phyloP scores from a whole-genome alignment of 345 rosid species.

The Salix purpurea region DNA sequence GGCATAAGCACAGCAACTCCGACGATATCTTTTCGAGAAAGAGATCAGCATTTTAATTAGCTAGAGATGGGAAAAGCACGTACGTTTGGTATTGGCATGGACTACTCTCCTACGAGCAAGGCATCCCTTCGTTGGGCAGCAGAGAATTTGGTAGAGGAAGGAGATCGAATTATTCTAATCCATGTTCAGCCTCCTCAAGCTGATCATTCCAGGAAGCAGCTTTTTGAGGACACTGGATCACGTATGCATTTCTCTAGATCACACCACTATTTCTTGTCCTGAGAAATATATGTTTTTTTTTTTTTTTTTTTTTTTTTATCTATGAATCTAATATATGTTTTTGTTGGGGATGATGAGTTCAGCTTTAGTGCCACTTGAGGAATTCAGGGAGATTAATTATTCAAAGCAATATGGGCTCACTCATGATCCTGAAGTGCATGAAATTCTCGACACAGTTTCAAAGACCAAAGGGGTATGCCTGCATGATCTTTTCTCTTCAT shows the following conservation, averaged over 20 bases:
- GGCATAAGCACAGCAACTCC: neutral
- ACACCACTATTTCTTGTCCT: neutral
- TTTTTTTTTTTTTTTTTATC: neutral
- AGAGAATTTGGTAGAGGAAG: conserved; percentile 26
- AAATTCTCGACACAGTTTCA: conserved; percentile 35
- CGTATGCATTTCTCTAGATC: conserved; percentile 18
- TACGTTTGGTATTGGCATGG: conserved; percentile 42
- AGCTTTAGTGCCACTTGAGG: conserved; percentile 48
- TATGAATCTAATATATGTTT: neutral
- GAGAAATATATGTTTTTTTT: too few relatives aligned
- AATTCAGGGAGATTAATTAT: conserved; percentile 40
- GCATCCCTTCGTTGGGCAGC: conserved; percentile 47
- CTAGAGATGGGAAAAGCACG: conserved; percentile 28
- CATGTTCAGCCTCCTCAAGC: conserved; percentile 47
- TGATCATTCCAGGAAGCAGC: conserved; percentile 46
- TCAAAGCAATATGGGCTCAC: conserved; percentile 46
- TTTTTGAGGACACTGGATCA: conserved; percentile 47
- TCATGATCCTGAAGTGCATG: conserved; percentile 35
- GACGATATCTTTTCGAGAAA: neutral
- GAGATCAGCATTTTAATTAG: neutral
- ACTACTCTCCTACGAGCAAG: conserved; percentile 46
- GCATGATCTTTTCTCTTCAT: neutral
- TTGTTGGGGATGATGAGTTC: neutral
- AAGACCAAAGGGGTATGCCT: conserved; percentile 36
- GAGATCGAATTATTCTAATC: conserved; percentile 32